Base-by-base conservation (phyloP, 495 filamentous ascomycete species). In the Corynascus novoguineensis region DNA sequence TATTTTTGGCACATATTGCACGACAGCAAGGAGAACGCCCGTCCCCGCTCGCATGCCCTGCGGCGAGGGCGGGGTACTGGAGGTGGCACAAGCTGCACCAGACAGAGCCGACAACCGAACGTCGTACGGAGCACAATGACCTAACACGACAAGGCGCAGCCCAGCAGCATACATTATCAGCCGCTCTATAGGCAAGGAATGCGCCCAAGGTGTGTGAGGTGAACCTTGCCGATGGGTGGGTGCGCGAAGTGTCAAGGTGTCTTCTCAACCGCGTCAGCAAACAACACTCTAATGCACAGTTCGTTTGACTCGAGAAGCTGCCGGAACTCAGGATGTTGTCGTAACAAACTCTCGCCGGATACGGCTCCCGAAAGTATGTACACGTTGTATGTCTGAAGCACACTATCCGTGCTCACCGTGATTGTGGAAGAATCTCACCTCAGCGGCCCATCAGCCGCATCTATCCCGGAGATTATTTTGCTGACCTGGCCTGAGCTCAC, bases 1-100 rank as follows among this genome's bases (percentile, higher is more conserved):
- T 57, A 57, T 57, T 57, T 53, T 48, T 53, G 53, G 47, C 32
- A 56, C 21, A 21, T 31, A 5, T 32, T 27, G n/a, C 19, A 34
- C 40, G 14, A 31, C 19, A 48, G 47, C 8, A 8, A 22, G 7
- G 12, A 19, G 35, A 22, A 41, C 12, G 24, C 17, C n/a, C n/a
- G n/a, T 29, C 8, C 24, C 10, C 2, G 37, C 42, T 46, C 42
- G 55, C 47, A 44, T 14, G 38, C 28, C n/a, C 27, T 22, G 37
- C 29, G 8, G 21, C 21, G 35, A 3, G 5, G 19, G 17, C 35
- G 60, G n/a, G 60, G 50, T 51, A 46, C 19, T 55, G 46, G 48
- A 46, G 55, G 55, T 54, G 60, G 60, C 60, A 54, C 59, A 58
- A n/a, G 44, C 38, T 57, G 17, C 21, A 40, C 29, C 21, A 40